Percentiles rank a stretch among this genome's conserved stretches.
Conservation (phyloP, 2,329 filamentous ascomycete species). For the Penicillium sp. region DNA sequence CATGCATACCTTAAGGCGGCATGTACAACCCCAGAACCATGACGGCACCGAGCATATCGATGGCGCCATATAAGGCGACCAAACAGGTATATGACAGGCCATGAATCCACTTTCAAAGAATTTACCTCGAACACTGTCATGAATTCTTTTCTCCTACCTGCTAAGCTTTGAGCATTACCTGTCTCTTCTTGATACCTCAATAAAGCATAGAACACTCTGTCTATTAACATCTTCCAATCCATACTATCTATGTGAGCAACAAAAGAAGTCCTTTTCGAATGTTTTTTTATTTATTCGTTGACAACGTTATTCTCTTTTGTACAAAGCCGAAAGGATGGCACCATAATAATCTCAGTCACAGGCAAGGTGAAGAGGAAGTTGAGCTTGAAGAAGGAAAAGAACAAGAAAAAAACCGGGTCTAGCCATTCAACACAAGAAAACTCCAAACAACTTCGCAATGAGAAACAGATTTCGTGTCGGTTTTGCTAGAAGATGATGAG, state of each 20-base stretch:
- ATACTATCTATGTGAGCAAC: neutral
- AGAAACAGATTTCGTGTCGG: slow-evolving; percentile 10
- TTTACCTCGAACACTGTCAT: no score
- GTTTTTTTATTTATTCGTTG: slow-evolving; percentile 22
- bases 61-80: slow-evolving; percentile 11
- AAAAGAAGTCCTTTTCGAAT: slow-evolving; percentile 10
- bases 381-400: neutral
- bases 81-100: neutral
- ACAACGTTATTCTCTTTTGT: slow-evolving; percentile 24
- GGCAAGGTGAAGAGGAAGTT: neutral
- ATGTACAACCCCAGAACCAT: slow-evolving; percentile 3
- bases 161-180: neutral
- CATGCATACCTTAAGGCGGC: neutral
- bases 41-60: slow-evolving; percentile 9
- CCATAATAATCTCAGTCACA: slow-evolving; percentile 8
- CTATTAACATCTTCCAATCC: neutral
- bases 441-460: slow-evolving; percentile 13
- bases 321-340: slow-evolving; percentile 26
- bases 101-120: neutral
- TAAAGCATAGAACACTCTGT: neutral
- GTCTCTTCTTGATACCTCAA: neutral
- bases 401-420: slow-evolving; percentile 11
- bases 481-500: slow-evolving; percentile 6
- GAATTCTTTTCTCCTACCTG: no score
- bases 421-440: slow-evolving; percentile 17